A percentile compares a stretch with the other conserved stretches of the same genome.
Evolutionary conservation across 2,329 filamentous ascomycete genomes (phyloP).

Genomic region (Monilinia fructigena): DNA sequence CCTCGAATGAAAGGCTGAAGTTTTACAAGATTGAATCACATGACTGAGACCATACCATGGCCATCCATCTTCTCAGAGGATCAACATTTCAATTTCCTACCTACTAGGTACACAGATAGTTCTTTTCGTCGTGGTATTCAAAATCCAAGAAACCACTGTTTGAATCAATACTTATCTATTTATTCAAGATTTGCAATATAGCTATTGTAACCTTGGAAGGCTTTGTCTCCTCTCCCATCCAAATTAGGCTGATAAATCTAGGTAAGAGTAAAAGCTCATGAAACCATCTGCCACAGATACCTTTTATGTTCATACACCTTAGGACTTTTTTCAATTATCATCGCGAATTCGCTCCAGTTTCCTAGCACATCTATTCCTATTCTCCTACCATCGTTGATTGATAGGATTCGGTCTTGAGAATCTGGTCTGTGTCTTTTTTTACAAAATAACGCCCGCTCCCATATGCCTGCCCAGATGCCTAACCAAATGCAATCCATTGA

Average conservation of each 20-base stretch:
- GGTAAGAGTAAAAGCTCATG: not conserved
- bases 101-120: no score
- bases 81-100: no score
- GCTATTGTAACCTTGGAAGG: not conserved
- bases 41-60: not conserved
- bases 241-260: conserved; percentile 9
- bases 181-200: not conserved
- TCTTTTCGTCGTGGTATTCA: not conserved
- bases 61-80: no score
- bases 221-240: not conserved
- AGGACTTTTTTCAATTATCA: not conserved
- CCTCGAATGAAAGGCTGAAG: no score
- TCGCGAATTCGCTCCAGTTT: conserved; percentile 2
- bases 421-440: conserved; percentile 35
- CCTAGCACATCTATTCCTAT: conserved; percentile 24
- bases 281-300: not conserved
- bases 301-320: conserved; percentile 15
- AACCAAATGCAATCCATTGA: conserved; percentile 33
- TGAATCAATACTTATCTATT: conserved; percentile 1
- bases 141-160: not conserved
- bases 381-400: conserved; percentile 27
- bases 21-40: not conserved
- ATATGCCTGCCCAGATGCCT: conserved; percentile 36
- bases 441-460: conserved; percentile 37
- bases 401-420: conserved; percentile 23